Base-by-base conservation (phyloP, 2,329 filamentous ascomycete genomes). In the Thelonectria rubi region DNA sequence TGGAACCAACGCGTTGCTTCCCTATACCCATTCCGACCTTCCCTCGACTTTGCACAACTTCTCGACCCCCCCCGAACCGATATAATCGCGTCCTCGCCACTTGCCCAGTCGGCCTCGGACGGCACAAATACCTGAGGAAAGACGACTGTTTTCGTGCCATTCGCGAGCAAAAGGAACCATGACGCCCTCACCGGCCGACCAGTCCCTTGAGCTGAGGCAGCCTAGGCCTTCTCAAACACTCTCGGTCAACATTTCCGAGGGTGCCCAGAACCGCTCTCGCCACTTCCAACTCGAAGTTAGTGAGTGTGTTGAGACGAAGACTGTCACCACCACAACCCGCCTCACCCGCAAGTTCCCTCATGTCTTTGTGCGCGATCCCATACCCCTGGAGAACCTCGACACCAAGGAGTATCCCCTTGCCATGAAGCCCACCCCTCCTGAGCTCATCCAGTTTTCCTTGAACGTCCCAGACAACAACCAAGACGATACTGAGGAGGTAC, bases 371-470 rank as follows among this genome's bases (percentile, higher is more conserved):
- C 88, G 88, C 66, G 86, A 91, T 61, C 90, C 92, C 21, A 86
- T 87, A 55, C 86, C 88, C 53, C 84, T 93, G 34, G 82, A 86
- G 61, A 85, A 89, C 55, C 86, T 97, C 60, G 93, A 98, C 76
- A 84, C 90, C 14, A 97, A 96, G 75, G 88, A 95, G 70, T 99
- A 97, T 75, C 95, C 95, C 40, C 82, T 99, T 30, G 94, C 94
- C 39, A 85, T 86, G 64, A 89, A 91, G 51, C 90, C 92, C 1
- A 97, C 94, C 1, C 95, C 95, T 2, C 86, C 88, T 15, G 89
- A 91, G 53, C 81, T 99, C 62, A 87, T 88, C 65, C 88, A 88
- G 58, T 91, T 98, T 73, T 88, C 86, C 42, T 94, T 97, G 69
- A 87, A 90, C 34, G 66, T 85, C 53, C 80, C 91, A 37, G 57